Base-by-base conservation (phyloP, 192 early-diverging fungal genomes). In the Hyaloraphidium curvatum region DNA sequence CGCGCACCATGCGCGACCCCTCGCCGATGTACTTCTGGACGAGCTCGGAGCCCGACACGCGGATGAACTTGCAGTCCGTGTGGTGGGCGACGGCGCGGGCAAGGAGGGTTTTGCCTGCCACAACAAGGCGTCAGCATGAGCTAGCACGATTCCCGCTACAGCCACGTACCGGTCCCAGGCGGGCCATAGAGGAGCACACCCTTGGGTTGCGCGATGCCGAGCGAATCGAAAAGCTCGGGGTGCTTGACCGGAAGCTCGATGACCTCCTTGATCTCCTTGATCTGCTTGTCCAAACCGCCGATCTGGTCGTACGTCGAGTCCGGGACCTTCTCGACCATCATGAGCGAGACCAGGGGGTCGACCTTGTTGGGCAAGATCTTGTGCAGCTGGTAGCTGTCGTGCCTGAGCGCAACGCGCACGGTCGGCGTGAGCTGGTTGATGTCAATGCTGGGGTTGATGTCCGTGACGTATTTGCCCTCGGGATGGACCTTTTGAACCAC, bases 261-360 rank as follows among this genome's bases (percentile, higher is more conserved):
- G 31, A 95, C 95, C 68, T 99, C 95, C 62, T 97, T 97, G 62
- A 99, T 97, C 66, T 99, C 95, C 64, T 99, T 95, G 61, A 99
- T 99, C 64, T 99, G 95, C 61, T 91, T 86, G 64, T 95, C 91
- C 29, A 99, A 78, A 55, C 95, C 95, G 61, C 95, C 95, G 56
- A 99, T 84, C 89, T 93, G 91, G 51, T 96, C 95, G 64, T 98
- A 98, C 13, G 95, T 96, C 53, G 89, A 93, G 67, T 96, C 92
- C 26, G 95, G 95, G 16, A 96, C 95, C 69, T 98, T 98, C 64
- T 98, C 95, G 13, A 98, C 91, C 95, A 96, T 98, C 95, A 98
- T 98, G 50, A 98, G 76, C n/a, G 83, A 87, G 19, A 98, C 95
- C 33, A 98, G 76, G n/a, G 95, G 95, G 64, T 98, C 95, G 50